Base-by-base conservation (phyloP, 176 grass and related monocot species). In the Otatea glauca region DNA sequence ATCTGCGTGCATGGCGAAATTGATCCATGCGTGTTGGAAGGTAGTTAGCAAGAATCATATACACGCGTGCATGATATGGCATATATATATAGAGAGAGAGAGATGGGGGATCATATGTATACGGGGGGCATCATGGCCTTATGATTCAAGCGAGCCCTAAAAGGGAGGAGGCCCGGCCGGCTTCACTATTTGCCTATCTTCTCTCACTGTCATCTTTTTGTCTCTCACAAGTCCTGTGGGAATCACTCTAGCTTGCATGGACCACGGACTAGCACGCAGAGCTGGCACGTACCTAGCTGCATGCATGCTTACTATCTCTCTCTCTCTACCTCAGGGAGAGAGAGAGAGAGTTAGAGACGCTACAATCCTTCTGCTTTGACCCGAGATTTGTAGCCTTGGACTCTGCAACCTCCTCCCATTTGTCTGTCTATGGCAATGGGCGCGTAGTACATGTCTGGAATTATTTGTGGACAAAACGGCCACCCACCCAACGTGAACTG, bases 391-490 rank as follows among this genome's bases (percentile, higher is more conserved):
- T 83, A 83, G 70, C 70, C 18, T 75, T 65, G 64, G 20, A 78
- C 39, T 18, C 73, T 45, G 35, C 35, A 59, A n/a, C 25, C 56
- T 8, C 79, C 42, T 65, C 56, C 32, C 47, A 37, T 60, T 85
- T 71, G 74, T 71, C 51, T 61, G 74, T 61, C 25, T 8, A 77
- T 47, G 70, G 71, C 81, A 32, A 84, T 43, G 41, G 72, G 81
- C 25, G 49, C 20, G 32, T 66, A 3, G 29, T 75, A 20, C 70
- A 55, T 85, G 37, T 84, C 82, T 45, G 82, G 62, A 68, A 68
- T 84, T 84, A 85, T 77, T 77, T 59, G 83, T 48, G 39, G 74
- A 85, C 74, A 77, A 85, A 76, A 84, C 34, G 82, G 82, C 74
- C 82, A 66, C 71, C 71, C 60, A 65, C 59, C 44, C 32, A n/a